Evolutionary conservation across 257 asterid genomes (phyloP).

Genomic region (Leptodermis oblonga): DNA sequence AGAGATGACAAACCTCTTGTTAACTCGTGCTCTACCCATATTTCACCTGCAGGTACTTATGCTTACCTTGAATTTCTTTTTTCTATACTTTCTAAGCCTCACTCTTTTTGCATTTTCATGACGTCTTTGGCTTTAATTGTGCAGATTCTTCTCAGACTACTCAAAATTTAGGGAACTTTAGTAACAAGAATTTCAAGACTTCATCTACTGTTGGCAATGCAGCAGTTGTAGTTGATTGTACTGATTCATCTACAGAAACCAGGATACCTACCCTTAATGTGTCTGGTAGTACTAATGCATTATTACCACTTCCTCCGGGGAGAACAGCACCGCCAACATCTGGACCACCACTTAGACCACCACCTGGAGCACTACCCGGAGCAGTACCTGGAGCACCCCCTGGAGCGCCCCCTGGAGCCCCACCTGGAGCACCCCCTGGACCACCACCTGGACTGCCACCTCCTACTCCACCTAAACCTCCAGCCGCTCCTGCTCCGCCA

Average conservation of each 20-base stretch:
- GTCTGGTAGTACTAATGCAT: conserved; percentile 18
- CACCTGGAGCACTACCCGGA: conserved; percentile 19
- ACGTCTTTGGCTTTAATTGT: conserved; percentile 10
- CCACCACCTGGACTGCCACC: conserved; percentile 34
- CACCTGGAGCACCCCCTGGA: background rate
- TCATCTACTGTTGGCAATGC: conserved; percentile 27
- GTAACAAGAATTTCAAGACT: conserved; percentile 24
- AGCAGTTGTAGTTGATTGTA: conserved; percentile 17
- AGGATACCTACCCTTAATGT: conserved; percentile 22
- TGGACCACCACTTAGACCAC: conserved; percentile 25
- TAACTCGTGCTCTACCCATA: conserved; percentile 36
- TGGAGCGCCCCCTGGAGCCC: too few species aligned
- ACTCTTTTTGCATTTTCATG: conserved; percentile 18
- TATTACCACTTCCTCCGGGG: conserved; percentile 78
- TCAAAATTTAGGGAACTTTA: conserved; percentile 23
- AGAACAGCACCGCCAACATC: conserved; percentile 38
- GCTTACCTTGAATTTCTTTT: conserved; percentile 3
- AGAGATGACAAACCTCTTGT: conserved; percentile 75
- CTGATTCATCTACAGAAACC: conserved; percentile 27
- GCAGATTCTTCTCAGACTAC: conserved; percentile 48
- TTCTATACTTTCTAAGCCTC: background rate
- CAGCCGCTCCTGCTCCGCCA: conserved; percentile 63
- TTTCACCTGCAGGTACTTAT: conserved; percentile 51
- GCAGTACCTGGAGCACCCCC: conserved; percentile 15
- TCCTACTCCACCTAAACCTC: conserved; percentile 56